Evolutionary conservation across 768 basidiomycete genomes (phyloP).

Genomic region (Trametes elegans): DNA sequence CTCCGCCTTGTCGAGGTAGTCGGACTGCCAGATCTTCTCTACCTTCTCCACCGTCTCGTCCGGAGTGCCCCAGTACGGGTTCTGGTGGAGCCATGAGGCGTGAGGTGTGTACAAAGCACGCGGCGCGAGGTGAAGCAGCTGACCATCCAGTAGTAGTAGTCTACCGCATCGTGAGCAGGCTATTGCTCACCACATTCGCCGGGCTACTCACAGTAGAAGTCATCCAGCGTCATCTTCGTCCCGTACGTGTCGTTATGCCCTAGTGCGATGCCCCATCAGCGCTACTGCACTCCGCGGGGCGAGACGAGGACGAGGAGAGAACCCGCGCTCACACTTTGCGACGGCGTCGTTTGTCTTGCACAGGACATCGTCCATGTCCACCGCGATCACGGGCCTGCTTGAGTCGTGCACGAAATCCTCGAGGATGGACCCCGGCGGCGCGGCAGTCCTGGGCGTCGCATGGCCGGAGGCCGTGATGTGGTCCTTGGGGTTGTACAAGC

Average conservation of each 20-base stretch:
- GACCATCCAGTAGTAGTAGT: conserved; percentile 80
- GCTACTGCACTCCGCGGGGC: not conserved
- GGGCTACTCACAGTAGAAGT: conserved; percentile 56
- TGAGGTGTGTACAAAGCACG: not conserved
- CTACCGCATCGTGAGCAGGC: conserved; percentile 27
- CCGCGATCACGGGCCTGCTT: conserved; percentile 47
- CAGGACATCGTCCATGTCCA: conserved; percentile 71
- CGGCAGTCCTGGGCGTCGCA: conserved; percentile 11
- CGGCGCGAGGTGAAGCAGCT: not conserved
- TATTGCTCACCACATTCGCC: not conserved
- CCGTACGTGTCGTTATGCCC: conserved; percentile 67
- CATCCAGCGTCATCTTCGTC: conserved; percentile 51
- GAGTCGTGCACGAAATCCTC: conserved; percentile 16
- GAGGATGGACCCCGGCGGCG: conserved; percentile 22
- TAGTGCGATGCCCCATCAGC: conserved; percentile 25
- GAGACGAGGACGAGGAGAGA: too few species aligned
- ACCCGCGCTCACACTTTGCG: conserved; percentile 49
- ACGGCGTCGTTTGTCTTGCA: conserved; percentile 58
- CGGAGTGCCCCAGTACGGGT: conserved; percentile 60
- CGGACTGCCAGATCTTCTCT: conserved; percentile 52
- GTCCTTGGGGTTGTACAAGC: not conserved
- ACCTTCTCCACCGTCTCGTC: conserved; percentile 59
- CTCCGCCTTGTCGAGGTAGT: conserved; percentile 42
- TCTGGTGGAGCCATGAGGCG: conserved; percentile 37
- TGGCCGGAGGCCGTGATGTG: conserved; percentile 8